Conservation (phyloP, 495 filamentous ascomycete species). For the Penicillium bovifimosum region DNA sequence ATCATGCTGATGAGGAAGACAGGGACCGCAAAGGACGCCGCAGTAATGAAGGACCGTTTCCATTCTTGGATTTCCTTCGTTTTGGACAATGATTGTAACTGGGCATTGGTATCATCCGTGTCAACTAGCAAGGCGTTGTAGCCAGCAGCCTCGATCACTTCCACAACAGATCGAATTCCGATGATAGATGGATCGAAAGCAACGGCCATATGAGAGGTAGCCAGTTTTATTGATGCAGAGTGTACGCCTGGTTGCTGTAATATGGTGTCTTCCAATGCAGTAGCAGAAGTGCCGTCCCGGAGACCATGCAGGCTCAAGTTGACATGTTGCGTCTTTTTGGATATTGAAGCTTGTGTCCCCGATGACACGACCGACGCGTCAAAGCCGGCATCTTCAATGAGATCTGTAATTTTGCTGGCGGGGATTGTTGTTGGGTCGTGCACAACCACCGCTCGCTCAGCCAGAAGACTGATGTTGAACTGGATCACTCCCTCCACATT, state of each 20-base stretch:
- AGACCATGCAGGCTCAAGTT: constrained; percentile 83
- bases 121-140: constrained; percentile 89
- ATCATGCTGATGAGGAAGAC: constrained; percentile 94
- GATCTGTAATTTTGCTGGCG: constrained; percentile 61
- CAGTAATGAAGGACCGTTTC: constrained; percentile 70
- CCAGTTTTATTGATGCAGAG: constrained; percentile 64
- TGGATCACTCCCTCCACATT: constrained; percentile 70
- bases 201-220: constrained; percentile 62
- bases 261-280: constrained; percentile 64
- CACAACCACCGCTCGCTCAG: constrained; percentile 83
- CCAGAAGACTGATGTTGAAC: constrained; percentile 90
- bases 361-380: constrained; percentile 67
- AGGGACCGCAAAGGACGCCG: constrained; percentile 75
- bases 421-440: constrained; percentile 72
- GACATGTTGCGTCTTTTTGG: constrained; percentile 41
- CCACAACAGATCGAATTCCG: constrained; percentile 78
- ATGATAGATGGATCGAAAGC: constrained; percentile 62
- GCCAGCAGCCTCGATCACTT: constrained; percentile 68
- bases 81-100: constrained; percentile 92
- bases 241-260: constrained; percentile 61
- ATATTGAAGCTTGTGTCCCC: constrained; percentile 29
- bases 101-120: constrained; percentile 91
- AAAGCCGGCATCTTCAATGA: constrained; percentile 72
- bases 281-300: constrained; percentile 62
- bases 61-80: constrained; percentile 94